phyloP scores from a whole-genome alignment of 805 yeast genomes.

The Candida quercuum region DNA sequence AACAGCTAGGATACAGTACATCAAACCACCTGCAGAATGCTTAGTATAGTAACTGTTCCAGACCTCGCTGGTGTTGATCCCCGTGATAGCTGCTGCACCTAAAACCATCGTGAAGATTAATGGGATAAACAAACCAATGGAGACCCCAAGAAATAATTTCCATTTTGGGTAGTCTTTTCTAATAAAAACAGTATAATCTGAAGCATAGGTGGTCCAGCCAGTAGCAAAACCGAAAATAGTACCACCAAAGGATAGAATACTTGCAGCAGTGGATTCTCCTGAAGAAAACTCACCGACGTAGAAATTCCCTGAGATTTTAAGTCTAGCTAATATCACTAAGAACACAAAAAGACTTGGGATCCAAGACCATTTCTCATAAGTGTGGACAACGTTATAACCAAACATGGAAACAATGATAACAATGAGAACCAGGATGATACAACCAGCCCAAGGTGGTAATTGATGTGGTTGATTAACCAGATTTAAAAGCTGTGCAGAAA shows the following conservation, averaged over 20 bases:
- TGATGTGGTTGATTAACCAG: slow-evolving; percentile 56
- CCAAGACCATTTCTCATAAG: slow-evolving; percentile 85
- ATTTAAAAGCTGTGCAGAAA: slow-evolving; percentile 78
- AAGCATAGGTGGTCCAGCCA: slow-evolving; percentile 92
- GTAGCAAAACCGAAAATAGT: slow-evolving; percentile 83
- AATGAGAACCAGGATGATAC: slow-evolving; percentile 60
- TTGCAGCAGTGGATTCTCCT: slow-evolving; percentile 70
- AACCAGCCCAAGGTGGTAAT: slow-evolving; percentile 89
- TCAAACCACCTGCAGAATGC: slow-evolving; percentile 74
- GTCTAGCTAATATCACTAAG: slow-evolving; percentile 72
- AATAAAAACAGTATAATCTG: slow-evolving; percentile 89
- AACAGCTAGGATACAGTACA: slow-evolving; percentile 70
- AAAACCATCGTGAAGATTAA: slow-evolving; percentile 66
- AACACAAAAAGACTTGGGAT: slow-evolving; percentile 72
- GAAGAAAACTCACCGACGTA: slow-evolving; percentile 41
- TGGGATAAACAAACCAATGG: slow-evolving; percentile 62
- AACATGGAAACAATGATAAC: slow-evolving; percentile 74
- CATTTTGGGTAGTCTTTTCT: slow-evolving; percentile 53
- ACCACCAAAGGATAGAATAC: slow-evolving; percentile 77
- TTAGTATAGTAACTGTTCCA: slow-evolving; percentile 47
- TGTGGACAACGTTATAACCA: slow-evolving; percentile 79
- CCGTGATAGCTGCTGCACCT: slow-evolving; percentile 85
- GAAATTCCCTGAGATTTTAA: slow-evolving; percentile 63
- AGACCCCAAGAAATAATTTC: slow-evolving; percentile 60
- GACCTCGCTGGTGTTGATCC: slow-evolving; percentile 39